phyloP scores from a whole-genome alignment of 2,329 filamentous ascomycete genomes.

The Penicillium fuscoglaucum region DNA sequence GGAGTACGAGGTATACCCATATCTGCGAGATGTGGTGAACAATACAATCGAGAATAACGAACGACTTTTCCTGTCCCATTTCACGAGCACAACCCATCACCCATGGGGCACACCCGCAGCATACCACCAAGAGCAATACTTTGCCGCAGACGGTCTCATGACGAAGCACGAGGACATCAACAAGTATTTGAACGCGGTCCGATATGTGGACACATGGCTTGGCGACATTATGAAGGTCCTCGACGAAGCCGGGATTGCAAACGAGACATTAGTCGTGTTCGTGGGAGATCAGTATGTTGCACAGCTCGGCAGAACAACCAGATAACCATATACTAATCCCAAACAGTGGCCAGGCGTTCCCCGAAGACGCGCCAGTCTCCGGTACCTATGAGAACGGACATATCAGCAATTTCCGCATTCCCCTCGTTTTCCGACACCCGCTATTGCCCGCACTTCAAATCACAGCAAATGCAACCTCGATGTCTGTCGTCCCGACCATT shows the following conservation, averaged over 20 bases:
- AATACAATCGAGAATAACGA: constrained; percentile 25
- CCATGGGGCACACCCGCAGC: constrained; percentile 42
- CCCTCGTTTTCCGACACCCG: constrained; percentile 48
- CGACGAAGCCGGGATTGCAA: constrained; percentile 45
- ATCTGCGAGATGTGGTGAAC: constrained; percentile 35
- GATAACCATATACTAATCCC: constrained; percentile 1
- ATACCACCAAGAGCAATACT: constrained; percentile 31
- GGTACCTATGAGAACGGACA: constrained; percentile 49
- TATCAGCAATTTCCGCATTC: constrained; percentile 47
- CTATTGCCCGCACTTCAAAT: constrained; percentile 45
- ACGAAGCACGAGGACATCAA: constrained; percentile 40
- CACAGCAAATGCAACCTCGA: constrained; percentile 42
- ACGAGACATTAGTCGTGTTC: constrained; percentile 48
- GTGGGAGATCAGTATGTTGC: constrained; percentile 43
- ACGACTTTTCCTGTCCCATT: constrained; percentile 35
- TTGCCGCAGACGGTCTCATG: constrained; percentile 18
- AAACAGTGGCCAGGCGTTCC: constrained; percentile 44
- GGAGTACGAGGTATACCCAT: constrained; percentile 16
- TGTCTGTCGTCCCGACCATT: constrained; percentile 48
- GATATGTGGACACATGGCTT: constrained; percentile 44
- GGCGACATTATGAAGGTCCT: constrained; percentile 43
- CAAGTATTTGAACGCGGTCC: constrained; percentile 45
- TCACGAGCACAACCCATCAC: constrained; percentile 43
- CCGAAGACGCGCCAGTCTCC: constrained; percentile 40
- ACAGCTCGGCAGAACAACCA: background rate